phyloP scores from a whole-genome alignment of 73 alveolate genomes.

The Paramecium sexaurelia region DNA sequence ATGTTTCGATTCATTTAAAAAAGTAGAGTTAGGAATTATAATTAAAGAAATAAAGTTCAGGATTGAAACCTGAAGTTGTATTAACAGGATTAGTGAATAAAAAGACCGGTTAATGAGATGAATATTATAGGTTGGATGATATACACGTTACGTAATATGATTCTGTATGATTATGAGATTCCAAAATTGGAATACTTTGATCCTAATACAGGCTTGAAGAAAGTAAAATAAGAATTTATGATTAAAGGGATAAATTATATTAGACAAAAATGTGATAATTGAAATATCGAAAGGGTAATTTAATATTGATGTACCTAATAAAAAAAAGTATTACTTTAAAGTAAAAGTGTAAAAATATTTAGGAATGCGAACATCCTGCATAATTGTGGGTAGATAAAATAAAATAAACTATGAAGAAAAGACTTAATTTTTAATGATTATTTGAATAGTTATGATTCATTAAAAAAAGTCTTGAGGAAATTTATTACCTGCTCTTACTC shows the following conservation, averaged over 20 bases:
- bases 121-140: conserved; percentile 21
- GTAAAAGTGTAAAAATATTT: neutral
- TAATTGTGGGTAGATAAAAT: neutral
- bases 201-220: neutral
- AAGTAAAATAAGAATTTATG: neutral
- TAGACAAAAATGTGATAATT: neutral
- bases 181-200: conserved; percentile 21
- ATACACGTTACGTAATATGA: conserved; percentile 5
- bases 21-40: neutral
- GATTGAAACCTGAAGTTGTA: neutral
- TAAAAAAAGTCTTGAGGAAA: neutral
- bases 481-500: neutral
- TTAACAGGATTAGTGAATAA: conserved; percentile 15
- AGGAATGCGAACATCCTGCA: conserved; percentile 31
- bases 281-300: neutral
- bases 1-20: neutral
- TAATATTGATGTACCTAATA: conserved; percentile 4
- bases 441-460: neutral
- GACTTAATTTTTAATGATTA: neutral
- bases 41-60: neutral
- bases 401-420: neutral
- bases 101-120: neutral
- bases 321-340: neutral
- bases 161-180: neutral
- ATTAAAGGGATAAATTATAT: conserved; percentile 1